Base-by-base conservation (phyloP, 345 rosid genomes). In the Boechera divaricarpa region DNA sequence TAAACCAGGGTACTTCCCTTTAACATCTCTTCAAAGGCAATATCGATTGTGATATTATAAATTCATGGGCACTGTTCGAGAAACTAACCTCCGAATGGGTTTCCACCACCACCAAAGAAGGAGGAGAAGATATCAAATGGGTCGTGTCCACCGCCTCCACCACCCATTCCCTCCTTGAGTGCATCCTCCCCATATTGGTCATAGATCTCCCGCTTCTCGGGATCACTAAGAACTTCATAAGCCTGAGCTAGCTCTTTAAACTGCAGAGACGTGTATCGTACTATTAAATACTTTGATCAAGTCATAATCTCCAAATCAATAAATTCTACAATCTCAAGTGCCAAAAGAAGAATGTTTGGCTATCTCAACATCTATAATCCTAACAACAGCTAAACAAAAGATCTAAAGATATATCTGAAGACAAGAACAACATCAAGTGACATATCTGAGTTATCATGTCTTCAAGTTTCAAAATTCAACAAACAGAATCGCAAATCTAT, bases 141-240 rank as follows among this genome's bases (percentile, higher is more conserved):
- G 76, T 89, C 94, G 11, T 91, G 94, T 0, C 72, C 67, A 38
- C 82, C 90, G 13, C 82, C 83, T 7, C 85, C 93, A 31, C 90
- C 89, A 5, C 91, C 93, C 92, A 89, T 87, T 78, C 98, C 97
- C 47, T 93, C 98, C 88, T 93, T 93, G 66, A 93, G 96, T 3
- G 94, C 96, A 68, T 94, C 97, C 76, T 94, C 98, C 4, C 98
- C 98, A 21, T 87, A 90, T 58, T 90, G 90, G 73, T 94, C 96
- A 67, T 94, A 91, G 24, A 94, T 87, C 80, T 89, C 91, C 16
- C 97, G 93, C 71, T 94, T 91, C 79, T 94, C 97, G 0, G 96
- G 96, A 69, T 94, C 98, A 70, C 89, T 91, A 36, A 94, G 73
- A 5, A 90, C 91, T 83, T 91, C 98, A 65, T 91, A 94, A 11